phyloP scores from a whole-genome alignment of 2,329 filamentous ascomycete species.

The Fonsecaea erecta region DNA sequence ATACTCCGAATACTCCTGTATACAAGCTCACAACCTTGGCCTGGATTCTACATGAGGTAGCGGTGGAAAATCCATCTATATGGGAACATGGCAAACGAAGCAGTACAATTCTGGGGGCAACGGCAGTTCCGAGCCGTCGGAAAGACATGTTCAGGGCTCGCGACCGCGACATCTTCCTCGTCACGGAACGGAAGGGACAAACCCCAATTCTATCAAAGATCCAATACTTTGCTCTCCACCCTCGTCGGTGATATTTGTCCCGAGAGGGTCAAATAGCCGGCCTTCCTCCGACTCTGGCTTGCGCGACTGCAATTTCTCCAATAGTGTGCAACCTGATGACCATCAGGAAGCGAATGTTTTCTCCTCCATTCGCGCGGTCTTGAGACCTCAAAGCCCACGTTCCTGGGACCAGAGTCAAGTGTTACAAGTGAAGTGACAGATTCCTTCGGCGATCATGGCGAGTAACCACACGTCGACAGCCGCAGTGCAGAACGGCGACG shows the following conservation, averaged over 20 bases:
- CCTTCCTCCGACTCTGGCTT: background rate
- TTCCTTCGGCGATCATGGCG: constrained; percentile 3
- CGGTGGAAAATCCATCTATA: too few species aligned
- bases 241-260: background rate
- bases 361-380: background rate
- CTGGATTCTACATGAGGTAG: too few species aligned
- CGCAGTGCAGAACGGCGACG: background rate
- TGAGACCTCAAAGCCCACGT: background rate
- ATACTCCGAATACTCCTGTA: too few species aligned
- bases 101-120: background rate
- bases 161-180: background rate
- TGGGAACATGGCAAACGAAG: too few species aligned
- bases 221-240: background rate
- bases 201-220: background rate
- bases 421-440: background rate
- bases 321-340: constrained; percentile 11
- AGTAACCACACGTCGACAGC: constrained; percentile 3
- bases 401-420: background rate
- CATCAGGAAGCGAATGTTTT: background rate
- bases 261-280: background rate
- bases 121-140: constrained; percentile 1
- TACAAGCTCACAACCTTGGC: too few species aligned
- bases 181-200: background rate
- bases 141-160: background rate
- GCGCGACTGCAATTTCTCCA: constrained; percentile 6